Evolutionary conservation across 768 basidiomycete species (phyloP).

Genomic region (Austroboletus eburneus): DNA sequence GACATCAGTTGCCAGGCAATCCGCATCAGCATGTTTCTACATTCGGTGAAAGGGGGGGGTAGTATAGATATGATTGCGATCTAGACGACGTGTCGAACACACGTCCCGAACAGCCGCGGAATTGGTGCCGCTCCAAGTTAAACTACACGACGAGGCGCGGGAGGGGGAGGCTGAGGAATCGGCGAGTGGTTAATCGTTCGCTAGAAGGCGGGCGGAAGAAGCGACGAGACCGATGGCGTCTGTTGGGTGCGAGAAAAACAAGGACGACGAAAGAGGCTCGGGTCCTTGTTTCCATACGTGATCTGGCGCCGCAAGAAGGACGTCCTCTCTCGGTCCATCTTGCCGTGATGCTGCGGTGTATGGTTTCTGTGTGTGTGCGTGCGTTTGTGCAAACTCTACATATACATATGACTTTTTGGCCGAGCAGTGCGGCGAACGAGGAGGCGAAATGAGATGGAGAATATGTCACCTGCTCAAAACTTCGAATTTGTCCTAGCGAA

Average conservation of each 20-base stretch:
- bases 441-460: background rate
- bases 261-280: conserved; percentile 2
- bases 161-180: too few relatives aligned
- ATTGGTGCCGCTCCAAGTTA: too few relatives aligned
- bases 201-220: too few relatives aligned
- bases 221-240: conserved; percentile 4
- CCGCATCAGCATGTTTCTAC: conserved; percentile 13
- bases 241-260: background rate
- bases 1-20: conserved; percentile 22
- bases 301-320: conserved; percentile 5
- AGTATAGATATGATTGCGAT: background rate
- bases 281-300: conserved; percentile 13
- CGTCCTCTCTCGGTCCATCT: background rate
- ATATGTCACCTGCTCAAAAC: background rate
- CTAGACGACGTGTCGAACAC: conserved; percentile 3
- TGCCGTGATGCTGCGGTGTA: background rate
- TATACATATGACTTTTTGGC: background rate
- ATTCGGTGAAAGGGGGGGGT: conserved; percentile 5
- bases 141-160: too few relatives aligned
- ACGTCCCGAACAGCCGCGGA: background rate
- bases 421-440: background rate
- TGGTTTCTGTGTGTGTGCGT: background rate
- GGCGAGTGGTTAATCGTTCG: too few relatives aligned
- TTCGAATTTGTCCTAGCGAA: background rate
- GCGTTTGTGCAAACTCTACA: background rate